Base-by-base conservation (phyloP, 2,329 filamentous ascomycete genomes). In the Botrytis deweyae region DNA sequence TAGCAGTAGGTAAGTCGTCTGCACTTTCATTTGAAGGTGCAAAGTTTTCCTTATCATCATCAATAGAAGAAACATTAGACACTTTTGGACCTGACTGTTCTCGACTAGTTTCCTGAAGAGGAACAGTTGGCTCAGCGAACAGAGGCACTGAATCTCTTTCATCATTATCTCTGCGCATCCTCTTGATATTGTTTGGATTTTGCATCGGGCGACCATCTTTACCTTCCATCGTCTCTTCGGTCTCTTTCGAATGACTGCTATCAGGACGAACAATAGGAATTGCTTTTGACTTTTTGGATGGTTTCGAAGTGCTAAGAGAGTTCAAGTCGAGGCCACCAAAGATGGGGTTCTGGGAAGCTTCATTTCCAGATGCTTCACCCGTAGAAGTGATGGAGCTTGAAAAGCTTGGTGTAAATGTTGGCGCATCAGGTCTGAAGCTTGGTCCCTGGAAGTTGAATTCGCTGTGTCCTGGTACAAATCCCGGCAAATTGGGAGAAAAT, bases 181-280 rank as follows among this genome's bases (percentile, higher is more conserved):
- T 90, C 86, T 97, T 98, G 79, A 90, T 85, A 59, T 93, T 90
- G 36, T 89, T 89, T 74, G 91, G 88, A 73, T 85, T 86, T 76
- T 92, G 89, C n/a, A 85, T 86, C 33, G 88, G 82, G 40, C 90
- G 88, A 25, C 90, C 90, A 75, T 91, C 86, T 4, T 87, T 85
- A 75, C 90, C 88, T 74, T 92, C 87, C 16, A 82, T 80, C 25
- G 82, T 82, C 33, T 84, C 80, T 46, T 81, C 82, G 42, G 80
- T 80, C 67, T 82, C 80, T 2, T 81, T 82, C 76, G 84, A 82
- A 77, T 85, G 84, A 74, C 76, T 83, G 78, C 85, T 90, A 73
- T 89, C 86, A 1, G 93, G 92, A 58, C 87, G 87, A 16, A 95
- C 83, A 76, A 97, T 97, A 0, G 94, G 92, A 72, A 97, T 88